A percentile compares a stretch with the other conserved stretches of the same genome.
phyloP scores from a whole-genome alignment of 2,329 filamentous ascomycete species.

The Ilyonectria mors-panacis region DNA sequence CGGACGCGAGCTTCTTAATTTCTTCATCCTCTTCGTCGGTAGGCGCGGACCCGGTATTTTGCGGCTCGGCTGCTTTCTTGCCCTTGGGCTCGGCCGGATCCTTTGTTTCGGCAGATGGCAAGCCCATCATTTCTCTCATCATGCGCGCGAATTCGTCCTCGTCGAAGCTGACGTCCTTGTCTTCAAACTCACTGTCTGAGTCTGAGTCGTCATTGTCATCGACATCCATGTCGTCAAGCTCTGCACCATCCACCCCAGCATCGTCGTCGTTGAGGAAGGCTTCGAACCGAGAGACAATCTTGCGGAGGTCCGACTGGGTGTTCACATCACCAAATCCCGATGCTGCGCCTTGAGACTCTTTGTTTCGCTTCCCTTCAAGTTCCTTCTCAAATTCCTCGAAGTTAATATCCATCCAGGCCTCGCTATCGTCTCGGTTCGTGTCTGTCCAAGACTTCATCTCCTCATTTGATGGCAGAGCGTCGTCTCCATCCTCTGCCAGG shows the following conservation, averaged over 20 bases:
- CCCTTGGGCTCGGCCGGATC: slow-evolving; percentile 8
- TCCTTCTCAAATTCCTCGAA: slow-evolving; percentile 91
- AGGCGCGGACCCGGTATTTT: slow-evolving; percentile 46
- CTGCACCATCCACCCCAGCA: slow-evolving; percentile 84
- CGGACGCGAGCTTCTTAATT: slow-evolving; percentile 75
- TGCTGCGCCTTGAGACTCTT: slow-evolving; percentile 53
- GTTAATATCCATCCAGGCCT: slow-evolving; percentile 93
- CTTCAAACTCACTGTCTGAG: slow-evolving; percentile 75
- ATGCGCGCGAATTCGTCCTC: slow-evolving; percentile 88
- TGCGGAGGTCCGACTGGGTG: slow-evolving; percentile 83
- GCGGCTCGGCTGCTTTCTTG: slow-evolving; percentile 4
- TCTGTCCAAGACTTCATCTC: slow-evolving; percentile 82
- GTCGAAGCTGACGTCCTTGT: slow-evolving; percentile 84
- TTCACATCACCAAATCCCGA: slow-evolving; percentile 75
- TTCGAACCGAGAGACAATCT: slow-evolving; percentile 95
- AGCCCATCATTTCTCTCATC: slow-evolving; percentile 94
- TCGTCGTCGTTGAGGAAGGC: slow-evolving; percentile 89
- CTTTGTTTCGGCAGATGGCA: slow-evolving; percentile 54
- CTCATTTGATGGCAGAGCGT: slow-evolving; percentile 75
- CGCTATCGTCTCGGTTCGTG: slow-evolving; percentile 79
- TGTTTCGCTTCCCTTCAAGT: slow-evolving; percentile 67
- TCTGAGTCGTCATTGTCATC: slow-evolving; percentile 69
- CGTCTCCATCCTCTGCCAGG: slow-evolving; percentile 78
- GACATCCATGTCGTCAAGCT: slow-evolving; percentile 79
- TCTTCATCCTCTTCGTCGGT: slow-evolving; percentile 70